Evolutionary conservation across 805 yeast species (phyloP).

Genomic region (Candida tibetensis): DNA sequence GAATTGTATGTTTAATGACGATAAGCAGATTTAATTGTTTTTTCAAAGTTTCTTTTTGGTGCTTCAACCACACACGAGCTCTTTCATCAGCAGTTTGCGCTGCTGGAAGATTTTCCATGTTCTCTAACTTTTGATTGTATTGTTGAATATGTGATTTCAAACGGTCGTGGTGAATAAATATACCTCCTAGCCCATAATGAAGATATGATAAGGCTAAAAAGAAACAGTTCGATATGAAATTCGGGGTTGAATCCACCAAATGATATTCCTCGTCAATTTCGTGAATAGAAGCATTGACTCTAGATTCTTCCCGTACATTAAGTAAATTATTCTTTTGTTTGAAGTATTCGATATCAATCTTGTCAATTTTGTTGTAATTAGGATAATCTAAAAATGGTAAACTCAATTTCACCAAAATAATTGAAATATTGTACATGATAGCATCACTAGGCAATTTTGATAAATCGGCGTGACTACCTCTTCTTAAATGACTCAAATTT

Average conservation of each 20-base stretch:
- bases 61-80: slow-evolving; percentile 17
- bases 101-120: slow-evolving; percentile 36
- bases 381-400: slow-evolving; percentile 76
- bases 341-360: slow-evolving; percentile 72
- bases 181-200: slow-evolving; percentile 88
- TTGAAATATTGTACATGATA: slow-evolving; percentile 72
- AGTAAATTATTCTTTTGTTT: slow-evolving; percentile 46
- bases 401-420: slow-evolving; percentile 66
- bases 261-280: slow-evolving; percentile 63
- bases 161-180: slow-evolving; percentile 53
- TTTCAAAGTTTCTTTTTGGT: slow-evolving; percentile 50
- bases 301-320: slow-evolving; percentile 76
- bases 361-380: slow-evolving; percentile 63
- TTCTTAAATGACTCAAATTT: slow-evolving; percentile 82
- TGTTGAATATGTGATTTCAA: slow-evolving; percentile 49
- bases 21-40: slow-evolving; percentile 32
- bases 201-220: slow-evolving; percentile 73
- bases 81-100: slow-evolving; percentile 24
- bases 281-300: slow-evolving; percentile 69
- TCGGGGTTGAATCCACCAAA: slow-evolving; percentile 41
- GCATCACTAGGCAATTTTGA: slow-evolving; percentile 71
- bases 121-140: slow-evolving; percentile 47
- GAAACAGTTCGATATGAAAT: slow-evolving; percentile 91
- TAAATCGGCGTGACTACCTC: slow-evolving; percentile 78
- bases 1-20: slow-evolving; percentile 55